phyloP scores from a whole-genome alignment of 345 rosid genomes.

The Sisymbrium irio region DNA sequence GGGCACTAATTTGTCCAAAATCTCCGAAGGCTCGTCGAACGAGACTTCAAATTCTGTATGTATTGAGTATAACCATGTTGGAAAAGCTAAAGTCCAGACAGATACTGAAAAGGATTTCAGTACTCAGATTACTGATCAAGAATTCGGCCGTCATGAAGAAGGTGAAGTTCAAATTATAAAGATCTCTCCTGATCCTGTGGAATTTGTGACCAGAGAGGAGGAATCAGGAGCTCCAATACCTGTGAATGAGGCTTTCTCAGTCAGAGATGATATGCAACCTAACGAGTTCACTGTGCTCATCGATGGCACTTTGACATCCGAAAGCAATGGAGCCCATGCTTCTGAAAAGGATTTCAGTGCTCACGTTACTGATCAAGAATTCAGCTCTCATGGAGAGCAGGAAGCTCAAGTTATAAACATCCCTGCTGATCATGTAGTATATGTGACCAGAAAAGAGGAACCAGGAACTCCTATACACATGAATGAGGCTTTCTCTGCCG shows the following conservation, averaged over 20 bases:
- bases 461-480: conserved; percentile 14
- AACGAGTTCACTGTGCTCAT: conserved; percentile 20
- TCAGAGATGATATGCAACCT: conserved; percentile 24
- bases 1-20: conserved; percentile 17
- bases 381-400: conserved; percentile 17
- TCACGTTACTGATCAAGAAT: conserved; percentile 32
- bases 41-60: conserved; percentile 8
- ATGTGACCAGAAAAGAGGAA: conserved; percentile 27
- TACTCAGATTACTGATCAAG: conserved; percentile 31
- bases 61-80: conserved; percentile 14
- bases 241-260: conserved; percentile 24
- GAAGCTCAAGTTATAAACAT: conserved; percentile 26
- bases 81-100: conserved; percentile 21
- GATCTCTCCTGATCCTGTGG: conserved; percentile 11
- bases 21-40: background rate
- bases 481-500: conserved; percentile 25
- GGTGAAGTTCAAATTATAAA: conserved; percentile 27
- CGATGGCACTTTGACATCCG: conserved; percentile 16
- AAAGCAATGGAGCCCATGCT: conserved; percentile 32
- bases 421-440: conserved; percentile 15
- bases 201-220: conserved; percentile 20
- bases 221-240: conserved; percentile 22
- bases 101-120: conserved; percentile 20
- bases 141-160: conserved; percentile 17
- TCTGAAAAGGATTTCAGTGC: conserved; percentile 22